phyloP scores from a whole-genome alignment of 2,329 filamentous ascomycete species.

The Elsinoe arachidis region DNA sequence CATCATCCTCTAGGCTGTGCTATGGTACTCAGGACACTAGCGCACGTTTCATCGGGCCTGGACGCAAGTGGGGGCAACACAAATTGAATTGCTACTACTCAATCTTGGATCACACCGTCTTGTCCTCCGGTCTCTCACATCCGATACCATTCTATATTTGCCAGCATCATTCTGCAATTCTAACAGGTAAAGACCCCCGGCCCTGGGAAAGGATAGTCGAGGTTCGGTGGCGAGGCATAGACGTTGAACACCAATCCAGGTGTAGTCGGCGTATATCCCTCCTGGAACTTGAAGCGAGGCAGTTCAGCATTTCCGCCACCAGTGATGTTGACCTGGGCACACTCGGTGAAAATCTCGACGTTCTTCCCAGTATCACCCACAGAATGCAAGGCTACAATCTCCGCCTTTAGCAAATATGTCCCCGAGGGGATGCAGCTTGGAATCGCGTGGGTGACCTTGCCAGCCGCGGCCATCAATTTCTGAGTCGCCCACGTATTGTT shows the following conservation, averaged over 20 bases:
- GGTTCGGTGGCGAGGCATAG: background rate
- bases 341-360: slow-evolving; percentile 4
- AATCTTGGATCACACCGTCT: too few relatives aligned
- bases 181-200: background rate
- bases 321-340: slow-evolving; percentile 5
- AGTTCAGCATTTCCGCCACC: background rate
- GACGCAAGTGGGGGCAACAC: too few relatives aligned
- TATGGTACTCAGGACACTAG: too few relatives aligned
- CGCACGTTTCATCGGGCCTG: too few relatives aligned
- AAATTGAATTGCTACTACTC: too few relatives aligned
- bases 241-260: background rate
- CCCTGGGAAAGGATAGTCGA: background rate
- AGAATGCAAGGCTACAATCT: background rate
- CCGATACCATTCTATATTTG: background rate
- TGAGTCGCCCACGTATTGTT: slow-evolving; percentile 6
- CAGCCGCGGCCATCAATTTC: background rate
- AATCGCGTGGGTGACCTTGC: background rate
- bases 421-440: background rate
- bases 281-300: background rate
- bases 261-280: background rate
- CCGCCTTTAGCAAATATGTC: background rate
- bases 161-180: background rate
- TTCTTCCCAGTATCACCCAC: background rate
- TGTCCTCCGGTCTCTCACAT: background rate
- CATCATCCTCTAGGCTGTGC: too few relatives aligned